Conservation (phyloP, 441 rosid species). For the Mallotus repandus region DNA sequence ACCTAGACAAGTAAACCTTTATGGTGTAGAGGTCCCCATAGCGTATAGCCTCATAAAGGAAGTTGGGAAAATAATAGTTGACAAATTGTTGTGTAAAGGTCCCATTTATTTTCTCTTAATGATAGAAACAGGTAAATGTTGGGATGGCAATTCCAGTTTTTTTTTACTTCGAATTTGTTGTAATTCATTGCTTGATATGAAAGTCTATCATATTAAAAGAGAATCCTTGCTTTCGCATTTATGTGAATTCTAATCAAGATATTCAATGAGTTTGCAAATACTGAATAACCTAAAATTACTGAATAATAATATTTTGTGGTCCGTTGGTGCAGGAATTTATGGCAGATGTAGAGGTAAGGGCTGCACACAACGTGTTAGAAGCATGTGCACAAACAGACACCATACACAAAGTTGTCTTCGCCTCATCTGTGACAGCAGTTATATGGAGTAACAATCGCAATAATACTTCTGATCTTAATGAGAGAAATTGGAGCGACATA, state of each 20-base stretch:
- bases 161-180: not conserved
- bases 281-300: not conserved
- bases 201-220: not conserved
- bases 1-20: not conserved
- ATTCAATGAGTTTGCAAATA: not conserved
- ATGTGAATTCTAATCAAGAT: not conserved
- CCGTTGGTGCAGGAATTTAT: conserved; percentile 44
- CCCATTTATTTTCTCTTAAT: not conserved
- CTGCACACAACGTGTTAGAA: conserved; percentile 68
- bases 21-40: not conserved
- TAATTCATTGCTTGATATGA: not conserved
- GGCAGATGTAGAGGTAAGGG: conserved; percentile 65
- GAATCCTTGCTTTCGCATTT: not conserved
- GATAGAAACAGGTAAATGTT: not conserved
- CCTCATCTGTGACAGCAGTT: conserved; percentile 57
- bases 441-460: conserved; percentile 46
- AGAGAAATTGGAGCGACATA: conserved; percentile 53
- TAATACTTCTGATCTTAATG: conserved; percentile 38
- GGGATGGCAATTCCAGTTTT: not conserved
- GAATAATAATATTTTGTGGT: not conserved
- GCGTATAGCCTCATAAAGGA: not conserved
- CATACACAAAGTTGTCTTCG: conserved; percentile 62
- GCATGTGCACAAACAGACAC: conserved; percentile 66
- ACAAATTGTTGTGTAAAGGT: not conserved
- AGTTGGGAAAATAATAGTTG: not conserved